A percentile compares a stretch with the other conserved stretches of the same genome.
Conservation (phyloP, 2,329 filamentous ascomycete genomes). For the Trichoderma polysporum region DNA sequence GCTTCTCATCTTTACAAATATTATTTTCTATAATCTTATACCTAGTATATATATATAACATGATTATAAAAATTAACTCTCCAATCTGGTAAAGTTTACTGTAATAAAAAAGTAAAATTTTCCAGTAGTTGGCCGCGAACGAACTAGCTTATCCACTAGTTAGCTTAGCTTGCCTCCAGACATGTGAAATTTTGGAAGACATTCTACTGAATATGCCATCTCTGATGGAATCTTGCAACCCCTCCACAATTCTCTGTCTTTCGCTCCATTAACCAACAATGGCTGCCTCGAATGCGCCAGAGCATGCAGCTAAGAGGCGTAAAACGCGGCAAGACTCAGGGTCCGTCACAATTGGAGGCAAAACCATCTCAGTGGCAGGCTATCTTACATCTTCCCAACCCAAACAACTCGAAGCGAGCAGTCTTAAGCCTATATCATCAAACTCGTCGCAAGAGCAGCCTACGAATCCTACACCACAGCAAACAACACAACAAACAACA, state of each 20-base stretch:
- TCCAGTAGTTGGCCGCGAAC: no score
- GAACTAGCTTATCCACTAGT: no score
- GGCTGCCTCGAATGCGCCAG: slow-evolving; percentile 28
- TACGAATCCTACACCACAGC: background rate
- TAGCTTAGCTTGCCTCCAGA: background rate
- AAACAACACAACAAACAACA: background rate
- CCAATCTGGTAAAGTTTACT: no score
- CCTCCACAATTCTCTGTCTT: background rate
- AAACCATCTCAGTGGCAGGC: slow-evolving; percentile 49
- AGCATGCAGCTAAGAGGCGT: slow-evolving; percentile 39
- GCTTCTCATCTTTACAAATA: no score
- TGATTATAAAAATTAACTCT: no score
- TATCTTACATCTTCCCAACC: slow-evolving; percentile 44
- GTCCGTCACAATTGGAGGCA: slow-evolving; percentile 48
- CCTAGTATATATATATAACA: no score
- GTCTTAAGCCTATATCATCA: background rate
- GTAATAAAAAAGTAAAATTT: no score
- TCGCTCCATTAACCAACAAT: slow-evolving; percentile 23
- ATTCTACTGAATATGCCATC: background rate
- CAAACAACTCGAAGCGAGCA: slow-evolving; percentile 27
- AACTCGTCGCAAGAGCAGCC: slow-evolving; percentile 5
- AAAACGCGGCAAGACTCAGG: slow-evolving; percentile 37
- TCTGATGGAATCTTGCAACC: background rate
- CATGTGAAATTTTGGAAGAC: slow-evolving; percentile 11
- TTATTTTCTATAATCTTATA: no score